Conservation (phyloP, 1,284 basidiomycete species). For the Polyporus tsugae region DNA sequence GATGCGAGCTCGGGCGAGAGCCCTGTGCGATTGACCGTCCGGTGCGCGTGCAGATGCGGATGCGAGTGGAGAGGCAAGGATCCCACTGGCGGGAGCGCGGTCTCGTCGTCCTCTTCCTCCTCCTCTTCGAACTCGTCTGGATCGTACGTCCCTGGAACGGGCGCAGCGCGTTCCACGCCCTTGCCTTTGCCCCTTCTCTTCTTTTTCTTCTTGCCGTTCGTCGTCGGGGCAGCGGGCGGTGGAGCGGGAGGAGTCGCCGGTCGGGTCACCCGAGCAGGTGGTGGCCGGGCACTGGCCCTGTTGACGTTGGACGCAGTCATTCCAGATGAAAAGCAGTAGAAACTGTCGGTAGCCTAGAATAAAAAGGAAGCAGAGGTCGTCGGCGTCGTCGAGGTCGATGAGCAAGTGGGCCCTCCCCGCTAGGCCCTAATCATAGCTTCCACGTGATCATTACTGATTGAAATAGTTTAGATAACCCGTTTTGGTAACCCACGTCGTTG, state of each 20-base stretch:
- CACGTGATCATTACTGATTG: constrained; percentile 22
- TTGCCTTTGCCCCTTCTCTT: constrained; percentile 59
- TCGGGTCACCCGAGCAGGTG: constrained; percentile 29
- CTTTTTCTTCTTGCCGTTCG: constrained; percentile 47
- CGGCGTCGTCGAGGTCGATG: constrained; percentile 25
- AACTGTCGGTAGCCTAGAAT: constrained; percentile 17
- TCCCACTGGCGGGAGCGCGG: constrained; percentile 41
- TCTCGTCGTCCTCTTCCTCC: constrained; percentile 42
- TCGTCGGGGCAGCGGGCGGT: constrained; percentile 19
- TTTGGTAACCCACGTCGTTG: too few relatives aligned
- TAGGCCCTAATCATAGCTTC: constrained; percentile 24
- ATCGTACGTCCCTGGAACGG: constrained; percentile 12
- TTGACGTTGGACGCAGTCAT: constrained; percentile 32
- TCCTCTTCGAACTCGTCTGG: constrained; percentile 34
- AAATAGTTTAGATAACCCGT: neutral
- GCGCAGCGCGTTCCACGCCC: constrained; percentile 35
- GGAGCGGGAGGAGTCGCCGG: constrained; percentile 29
- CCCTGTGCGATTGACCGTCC: constrained; percentile 42
- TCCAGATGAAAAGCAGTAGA: constrained; percentile 22
- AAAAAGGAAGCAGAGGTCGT: constrained; percentile 20
- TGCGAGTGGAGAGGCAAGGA: constrained; percentile 31
- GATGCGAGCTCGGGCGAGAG: constrained; percentile 57
- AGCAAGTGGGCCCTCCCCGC: constrained; percentile 21
- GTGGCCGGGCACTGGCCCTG: constrained; percentile 26
- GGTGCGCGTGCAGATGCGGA: constrained; percentile 35